These are phyloP conservation scores for Rhodotorula graminis DNA, from an alignment of 768 basidiomycete genomes.

Conservation along the genomic window DNA sequence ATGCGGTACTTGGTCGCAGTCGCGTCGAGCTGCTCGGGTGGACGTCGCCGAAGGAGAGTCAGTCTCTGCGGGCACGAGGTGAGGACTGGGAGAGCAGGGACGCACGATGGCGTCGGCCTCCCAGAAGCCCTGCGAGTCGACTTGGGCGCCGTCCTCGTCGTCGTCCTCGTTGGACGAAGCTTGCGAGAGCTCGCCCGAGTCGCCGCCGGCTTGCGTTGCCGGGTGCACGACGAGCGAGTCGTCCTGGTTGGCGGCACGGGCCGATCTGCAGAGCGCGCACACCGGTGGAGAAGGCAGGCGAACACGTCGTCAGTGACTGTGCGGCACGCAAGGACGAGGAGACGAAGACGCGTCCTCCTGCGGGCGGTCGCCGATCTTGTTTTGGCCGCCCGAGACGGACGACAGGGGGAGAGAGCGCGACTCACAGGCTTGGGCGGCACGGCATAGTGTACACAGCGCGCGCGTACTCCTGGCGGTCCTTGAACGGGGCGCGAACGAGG, in stretches of 20 bases:
- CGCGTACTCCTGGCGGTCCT: rapidly evolving
- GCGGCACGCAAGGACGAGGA: no score
- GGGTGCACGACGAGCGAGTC: slow-evolving; percentile 23
- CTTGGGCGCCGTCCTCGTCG: neutral
- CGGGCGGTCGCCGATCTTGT: neutral
- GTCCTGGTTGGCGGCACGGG: neutral
- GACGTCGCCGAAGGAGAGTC: neutral
- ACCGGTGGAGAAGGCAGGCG: neutral
- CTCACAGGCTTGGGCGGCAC: neutral
- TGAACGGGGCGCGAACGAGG: neutral
- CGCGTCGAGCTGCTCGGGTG: slow-evolving; percentile 14
- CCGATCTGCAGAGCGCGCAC: neutral
- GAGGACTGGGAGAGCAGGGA: no score
- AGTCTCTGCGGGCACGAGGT: neutral
- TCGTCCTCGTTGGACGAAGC: neutral
- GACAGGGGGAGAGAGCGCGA: neutral
- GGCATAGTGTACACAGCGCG: neutral
- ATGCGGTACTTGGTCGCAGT: neutral
- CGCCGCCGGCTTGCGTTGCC: neutral
- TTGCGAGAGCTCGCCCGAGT: no score
- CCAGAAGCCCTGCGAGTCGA: slow-evolving; percentile 27
- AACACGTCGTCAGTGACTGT: neutral
- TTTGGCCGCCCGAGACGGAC: neutral
- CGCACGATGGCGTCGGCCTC: slow-evolving; percentile 24
- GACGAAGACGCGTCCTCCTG: neutral